Evolutionary conservation across 768 basidiomycete species (phyloP).

Genomic region (Boletus subcaerulescens): DNA sequence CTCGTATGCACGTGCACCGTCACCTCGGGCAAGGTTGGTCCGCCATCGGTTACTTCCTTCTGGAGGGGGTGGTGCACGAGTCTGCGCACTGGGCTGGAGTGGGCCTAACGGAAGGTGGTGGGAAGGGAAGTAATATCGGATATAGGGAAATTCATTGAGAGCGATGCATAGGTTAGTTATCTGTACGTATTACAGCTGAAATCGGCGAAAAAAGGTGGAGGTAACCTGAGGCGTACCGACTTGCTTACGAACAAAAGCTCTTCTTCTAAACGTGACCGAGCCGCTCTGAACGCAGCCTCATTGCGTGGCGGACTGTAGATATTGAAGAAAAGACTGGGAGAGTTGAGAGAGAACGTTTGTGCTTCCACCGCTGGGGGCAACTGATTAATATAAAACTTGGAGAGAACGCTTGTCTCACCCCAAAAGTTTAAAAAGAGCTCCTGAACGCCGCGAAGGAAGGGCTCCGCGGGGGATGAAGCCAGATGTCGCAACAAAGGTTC

Average conservation of each 20-base stretch:
- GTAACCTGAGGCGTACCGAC: constrained; percentile 41
- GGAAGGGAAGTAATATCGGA: constrained; percentile 88
- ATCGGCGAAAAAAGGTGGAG: background rate
- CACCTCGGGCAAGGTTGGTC: constrained; percentile 74
- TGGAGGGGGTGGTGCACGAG: constrained; percentile 61
- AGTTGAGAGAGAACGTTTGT: constrained; percentile 76
- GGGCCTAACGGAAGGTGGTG: constrained; percentile 83
- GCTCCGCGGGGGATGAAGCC: constrained; percentile 71
- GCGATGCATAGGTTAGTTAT: constrained; percentile 88
- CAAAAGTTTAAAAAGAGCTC: constrained; percentile 94
- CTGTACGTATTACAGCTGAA: constrained; percentile 36
- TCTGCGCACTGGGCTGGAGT: constrained; percentile 63
- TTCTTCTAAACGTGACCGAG: constrained; percentile 79
- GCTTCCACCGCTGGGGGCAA: constrained; percentile 69
- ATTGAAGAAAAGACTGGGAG: constrained; percentile 82
- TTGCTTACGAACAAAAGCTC: constrained; percentile 77
- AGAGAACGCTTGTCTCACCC: constrained; percentile 51
- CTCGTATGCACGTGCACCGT: constrained; percentile 65
- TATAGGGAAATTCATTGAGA: constrained; percentile 86
- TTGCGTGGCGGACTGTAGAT: constrained; percentile 82
- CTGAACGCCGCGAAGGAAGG: constrained; percentile 69
- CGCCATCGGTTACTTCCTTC: constrained; percentile 73
- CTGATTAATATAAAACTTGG: constrained; percentile 8
- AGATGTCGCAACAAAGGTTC: constrained; percentile 77
- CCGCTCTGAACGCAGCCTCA: constrained; percentile 60